Conservation (phyloP, 2,329 filamentous ascomycete species). For the Thielaviopsis euricoi region DNA sequence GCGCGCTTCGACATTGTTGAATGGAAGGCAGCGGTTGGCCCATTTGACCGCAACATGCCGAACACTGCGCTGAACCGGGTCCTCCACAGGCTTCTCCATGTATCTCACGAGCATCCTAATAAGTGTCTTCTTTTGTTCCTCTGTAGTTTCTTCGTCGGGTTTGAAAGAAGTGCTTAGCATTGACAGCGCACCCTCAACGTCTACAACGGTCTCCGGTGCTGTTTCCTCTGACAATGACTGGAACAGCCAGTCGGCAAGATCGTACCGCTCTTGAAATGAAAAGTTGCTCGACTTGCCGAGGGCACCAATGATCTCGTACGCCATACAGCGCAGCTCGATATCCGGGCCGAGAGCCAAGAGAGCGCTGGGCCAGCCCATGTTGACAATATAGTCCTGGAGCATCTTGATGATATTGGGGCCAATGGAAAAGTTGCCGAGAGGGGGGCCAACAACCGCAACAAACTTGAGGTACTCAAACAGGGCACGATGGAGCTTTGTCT, state of each 20-base stretch:
- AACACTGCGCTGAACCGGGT: conserved; percentile 49
- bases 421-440: conserved; percentile 42
- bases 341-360: conserved; percentile 41
- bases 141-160: conserved; percentile 13
- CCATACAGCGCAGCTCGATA: conserved; percentile 55
- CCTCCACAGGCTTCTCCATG: conserved; percentile 37
- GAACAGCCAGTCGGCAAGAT: conserved; percentile 61
- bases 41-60: conserved; percentile 75
- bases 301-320: conserved; percentile 82
- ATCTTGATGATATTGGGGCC: conserved; percentile 51
- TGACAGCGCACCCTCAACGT: conserved; percentile 77
- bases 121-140: conserved; percentile 17
- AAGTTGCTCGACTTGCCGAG: conserved; percentile 50
- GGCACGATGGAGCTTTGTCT: conserved; percentile 62
- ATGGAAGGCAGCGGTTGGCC: conserved; percentile 75
- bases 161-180: conserved; percentile 41
- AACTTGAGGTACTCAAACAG: conserved; percentile 79
- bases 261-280: conserved; percentile 33
- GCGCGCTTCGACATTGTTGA: conserved; percentile 58
- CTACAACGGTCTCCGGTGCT: conserved; percentile 59
- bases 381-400: conserved; percentile 56
- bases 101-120: conserved; percentile 48
- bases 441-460: conserved; percentile 58
- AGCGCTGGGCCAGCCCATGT: conserved; percentile 68
- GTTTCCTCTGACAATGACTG: conserved; percentile 66